These are phyloP conservation scores for Elasticomyces elasticus DNA, from an alignment of 495 filamentous ascomycete genomes.

Conservation along the genomic window DNA sequence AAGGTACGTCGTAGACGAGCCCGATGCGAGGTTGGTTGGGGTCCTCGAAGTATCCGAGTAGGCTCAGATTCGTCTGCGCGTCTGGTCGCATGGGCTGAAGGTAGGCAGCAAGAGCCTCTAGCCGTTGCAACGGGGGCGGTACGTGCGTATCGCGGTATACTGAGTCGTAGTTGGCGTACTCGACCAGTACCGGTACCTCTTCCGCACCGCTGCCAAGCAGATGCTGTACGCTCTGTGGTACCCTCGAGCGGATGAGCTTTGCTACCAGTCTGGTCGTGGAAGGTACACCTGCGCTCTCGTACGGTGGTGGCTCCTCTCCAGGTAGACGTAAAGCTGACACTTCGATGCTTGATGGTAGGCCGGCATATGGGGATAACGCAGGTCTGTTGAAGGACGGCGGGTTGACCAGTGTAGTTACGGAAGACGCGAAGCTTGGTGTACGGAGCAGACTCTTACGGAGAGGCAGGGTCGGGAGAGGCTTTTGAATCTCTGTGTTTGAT, in stretches of 20 bases:
- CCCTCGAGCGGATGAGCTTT: conserved; percentile 27
- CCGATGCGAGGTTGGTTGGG: conserved; percentile 65
- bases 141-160: conserved; percentile 55
- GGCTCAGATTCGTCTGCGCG: conserved; percentile 51
- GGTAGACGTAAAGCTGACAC: conserved; percentile 26
- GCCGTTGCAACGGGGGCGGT: conserved; percentile 50
- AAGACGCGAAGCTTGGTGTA: conserved; percentile 15
- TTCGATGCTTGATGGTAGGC: conserved; percentile 28
- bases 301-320: conserved; percentile 33
- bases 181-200: conserved; percentile 49
- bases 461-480: too few species aligned
- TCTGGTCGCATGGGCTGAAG: conserved; percentile 42
- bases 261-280: conserved; percentile 27
- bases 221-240: conserved; percentile 34
- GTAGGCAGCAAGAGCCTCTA: conserved; percentile 51
- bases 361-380: conserved; percentile 15
- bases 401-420: conserved; percentile 22
- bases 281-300: conserved; percentile 28
- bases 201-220: conserved; percentile 25
- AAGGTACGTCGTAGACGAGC: conserved; percentile 72
- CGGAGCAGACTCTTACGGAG: conserved; percentile 5
- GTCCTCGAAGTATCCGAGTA: conserved; percentile 81
- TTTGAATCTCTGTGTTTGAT: conserved; percentile 13
- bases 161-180: conserved; percentile 55
- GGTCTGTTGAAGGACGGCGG: conserved; percentile 17